Evolutionary conservation across 2,329 filamentous ascomycete genomes (phyloP).

Genomic region (Fusarium metavorans): DNA sequence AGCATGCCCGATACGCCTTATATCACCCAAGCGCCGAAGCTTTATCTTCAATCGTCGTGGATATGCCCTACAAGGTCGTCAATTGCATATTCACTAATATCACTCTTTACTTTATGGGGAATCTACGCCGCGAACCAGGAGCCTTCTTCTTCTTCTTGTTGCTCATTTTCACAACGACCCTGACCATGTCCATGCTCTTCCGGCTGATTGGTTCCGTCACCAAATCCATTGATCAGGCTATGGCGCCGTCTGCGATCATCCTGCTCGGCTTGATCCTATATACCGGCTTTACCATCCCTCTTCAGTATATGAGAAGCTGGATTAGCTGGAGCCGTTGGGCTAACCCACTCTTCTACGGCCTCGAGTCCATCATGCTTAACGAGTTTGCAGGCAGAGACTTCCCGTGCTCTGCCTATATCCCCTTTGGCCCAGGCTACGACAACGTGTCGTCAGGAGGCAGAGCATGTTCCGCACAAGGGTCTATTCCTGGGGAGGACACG

Average conservation of each 20-base stretch:
- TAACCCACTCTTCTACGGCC: slow-evolving; percentile 72
- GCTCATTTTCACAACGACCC: slow-evolving; percentile 63
- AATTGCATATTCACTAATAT: slow-evolving; percentile 52
- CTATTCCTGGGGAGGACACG: slow-evolving; percentile 23
- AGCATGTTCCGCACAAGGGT: slow-evolving; percentile 24
- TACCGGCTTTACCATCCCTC: slow-evolving; percentile 62
- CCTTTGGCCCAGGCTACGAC: slow-evolving; percentile 36
- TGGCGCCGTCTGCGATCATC: slow-evolving; percentile 42
- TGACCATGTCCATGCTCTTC: slow-evolving; percentile 76
- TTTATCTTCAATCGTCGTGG: slow-evolving; percentile 34
- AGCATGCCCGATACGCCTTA: slow-evolving; percentile 49
- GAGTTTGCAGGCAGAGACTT: slow-evolving; percentile 66
- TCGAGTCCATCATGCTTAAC: slow-evolving; percentile 73
- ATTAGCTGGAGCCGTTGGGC: slow-evolving; percentile 75
- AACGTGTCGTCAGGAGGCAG: slow-evolving; percentile 1
- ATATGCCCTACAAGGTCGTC: slow-evolving; percentile 41
- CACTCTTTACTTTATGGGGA: slow-evolving; percentile 74
- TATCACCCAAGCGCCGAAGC: slow-evolving; percentile 49
- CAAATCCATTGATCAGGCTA: slow-evolving; percentile 39
- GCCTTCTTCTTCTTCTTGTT: slow-evolving; percentile 62
- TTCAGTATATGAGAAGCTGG: slow-evolving; percentile 61
- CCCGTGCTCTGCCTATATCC: slow-evolving; percentile 57
- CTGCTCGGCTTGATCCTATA: slow-evolving; percentile 55
- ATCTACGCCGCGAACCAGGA: slow-evolving; percentile 69
- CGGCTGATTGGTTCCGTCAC: slow-evolving; percentile 45